These are phyloP conservation scores for Coix lacrymajobi DNA, from an alignment of 176 grass and related monocot species.

Conservation along the genomic window DNA sequence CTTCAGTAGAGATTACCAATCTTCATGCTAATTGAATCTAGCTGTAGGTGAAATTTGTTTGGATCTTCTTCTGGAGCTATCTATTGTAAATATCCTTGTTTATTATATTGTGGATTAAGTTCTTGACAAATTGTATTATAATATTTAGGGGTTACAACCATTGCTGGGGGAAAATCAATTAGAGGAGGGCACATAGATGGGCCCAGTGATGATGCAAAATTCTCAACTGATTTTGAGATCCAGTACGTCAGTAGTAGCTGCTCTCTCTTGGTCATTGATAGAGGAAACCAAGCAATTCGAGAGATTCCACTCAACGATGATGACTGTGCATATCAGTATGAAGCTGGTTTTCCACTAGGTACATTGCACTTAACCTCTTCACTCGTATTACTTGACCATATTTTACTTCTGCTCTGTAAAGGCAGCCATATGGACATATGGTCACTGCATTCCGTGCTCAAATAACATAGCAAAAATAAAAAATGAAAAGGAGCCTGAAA, in stretches of 20 bases:
- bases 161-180: conserved; percentile 79
- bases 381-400: not conserved
- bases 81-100: not conserved
- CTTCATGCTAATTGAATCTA: conserved; percentile 9
- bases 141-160: conserved; percentile 85
- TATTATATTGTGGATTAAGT: not conserved
- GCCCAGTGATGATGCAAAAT: conserved; percentile 87
- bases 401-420: not conserved
- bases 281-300: conserved; percentile 93
- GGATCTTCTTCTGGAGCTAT: not conserved
- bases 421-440: not conserved
- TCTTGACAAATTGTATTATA: conserved; percentile 12
- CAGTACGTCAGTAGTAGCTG: conserved; percentile 78
- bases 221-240: conserved; percentile 93
- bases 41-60: not conserved
- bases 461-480: not conserved
- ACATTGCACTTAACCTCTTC: conserved; percentile 13
- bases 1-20: not conserved
- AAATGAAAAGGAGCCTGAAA: not conserved
- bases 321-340: conserved; percentile 74
- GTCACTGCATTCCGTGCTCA: not conserved
- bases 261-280: conserved; percentile 88
- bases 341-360: conserved; percentile 93
- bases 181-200: conserved; percentile 84
- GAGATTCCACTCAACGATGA: conserved; percentile 84